Conservation (phyloP, 805 yeast species). For the Ogataea minuta region DNA sequence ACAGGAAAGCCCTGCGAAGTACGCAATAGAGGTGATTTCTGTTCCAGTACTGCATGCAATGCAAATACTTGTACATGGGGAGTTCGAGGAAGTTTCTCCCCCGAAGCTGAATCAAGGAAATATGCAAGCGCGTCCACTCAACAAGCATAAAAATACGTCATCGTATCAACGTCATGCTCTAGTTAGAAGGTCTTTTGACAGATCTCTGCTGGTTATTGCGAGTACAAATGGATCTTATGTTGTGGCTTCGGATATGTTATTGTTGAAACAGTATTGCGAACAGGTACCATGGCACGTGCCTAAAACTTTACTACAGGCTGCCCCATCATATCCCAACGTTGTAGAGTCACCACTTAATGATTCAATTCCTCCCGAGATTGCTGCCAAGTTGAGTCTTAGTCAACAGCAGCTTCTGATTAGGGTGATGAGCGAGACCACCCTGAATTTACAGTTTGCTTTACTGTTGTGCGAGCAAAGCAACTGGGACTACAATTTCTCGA, state of each 20-base stretch:
- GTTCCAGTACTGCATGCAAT: constrained; percentile 73
- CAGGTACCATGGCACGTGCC: constrained; percentile 50
- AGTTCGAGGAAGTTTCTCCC: constrained; percentile 63
- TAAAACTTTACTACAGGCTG: neutral
- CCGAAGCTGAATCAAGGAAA: constrained; percentile 39
- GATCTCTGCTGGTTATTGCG: constrained; percentile 73
- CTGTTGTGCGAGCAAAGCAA: constrained; percentile 86
- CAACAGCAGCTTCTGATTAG: constrained; percentile 67
- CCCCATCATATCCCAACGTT: too few relatives aligned
- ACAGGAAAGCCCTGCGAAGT: constrained; percentile 57
- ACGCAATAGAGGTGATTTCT: constrained; percentile 76
- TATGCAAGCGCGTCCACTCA: constrained; percentile 8
- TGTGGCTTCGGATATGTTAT: constrained; percentile 83
- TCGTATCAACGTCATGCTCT: constrained; percentile 33
- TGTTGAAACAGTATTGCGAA: constrained; percentile 60
- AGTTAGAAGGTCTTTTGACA: constrained; percentile 75
- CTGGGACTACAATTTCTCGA: constrained; percentile 74
- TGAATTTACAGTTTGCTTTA: constrained; percentile 74
- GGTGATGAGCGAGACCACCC: constrained; percentile 67
- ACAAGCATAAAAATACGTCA: constrained; percentile 27
- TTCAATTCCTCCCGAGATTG: constrained; percentile 54
- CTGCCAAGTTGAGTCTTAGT: constrained; percentile 44
- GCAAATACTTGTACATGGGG: constrained; percentile 79
- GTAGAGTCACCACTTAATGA: constrained; percentile 8
- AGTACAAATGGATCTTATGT: constrained; percentile 66